These are phyloP conservation scores for Yarrowia yakushimensis DNA, from an alignment of 805 yeast species.

Conservation along the genomic window DNA sequence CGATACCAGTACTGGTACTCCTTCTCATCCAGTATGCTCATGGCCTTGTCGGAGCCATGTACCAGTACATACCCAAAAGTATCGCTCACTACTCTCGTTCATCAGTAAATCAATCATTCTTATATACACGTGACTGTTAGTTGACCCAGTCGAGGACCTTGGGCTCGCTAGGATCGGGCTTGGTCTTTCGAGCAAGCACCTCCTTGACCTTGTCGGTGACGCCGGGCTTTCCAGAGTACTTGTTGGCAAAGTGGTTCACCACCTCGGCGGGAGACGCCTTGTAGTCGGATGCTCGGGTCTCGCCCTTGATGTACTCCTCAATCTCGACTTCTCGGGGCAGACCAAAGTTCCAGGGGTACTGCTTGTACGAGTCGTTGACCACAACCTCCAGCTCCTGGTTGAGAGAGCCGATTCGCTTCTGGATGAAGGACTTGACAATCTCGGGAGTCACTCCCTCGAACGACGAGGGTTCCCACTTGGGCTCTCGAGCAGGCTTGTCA, in stretches of 20 bases:
- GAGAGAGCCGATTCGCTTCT: conserved; percentile 34
- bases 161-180: conserved; percentile 43
- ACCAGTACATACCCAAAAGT: no score
- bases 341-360: conserved; percentile 68
- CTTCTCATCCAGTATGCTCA: no score
- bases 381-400: conserved; percentile 36
- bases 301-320: conserved; percentile 63
- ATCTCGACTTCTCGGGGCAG: conserved; percentile 72
- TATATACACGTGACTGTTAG: conserved; percentile 8
- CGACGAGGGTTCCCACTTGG: conserved; percentile 50
- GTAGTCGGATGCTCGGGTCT: conserved; percentile 59
- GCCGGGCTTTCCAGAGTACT: conserved; percentile 53
- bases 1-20: no score
- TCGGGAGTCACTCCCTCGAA: conserved; percentile 39
- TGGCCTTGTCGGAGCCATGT: no score
- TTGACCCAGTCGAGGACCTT: conserved; percentile 48
- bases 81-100: not conserved
- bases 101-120: not conserved
- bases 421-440: conserved; percentile 34
- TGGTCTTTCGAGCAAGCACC: conserved; percentile 57
- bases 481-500: conserved; percentile 53
- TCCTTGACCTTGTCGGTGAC: conserved; percentile 56
- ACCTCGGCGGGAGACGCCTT: conserved; percentile 70
- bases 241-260: conserved; percentile 50
- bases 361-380: conserved; percentile 43